Evolutionary conservation across 2,329 filamentous ascomycete genomes (phyloP).

Genomic region (Botryotinia calthae): DNA sequence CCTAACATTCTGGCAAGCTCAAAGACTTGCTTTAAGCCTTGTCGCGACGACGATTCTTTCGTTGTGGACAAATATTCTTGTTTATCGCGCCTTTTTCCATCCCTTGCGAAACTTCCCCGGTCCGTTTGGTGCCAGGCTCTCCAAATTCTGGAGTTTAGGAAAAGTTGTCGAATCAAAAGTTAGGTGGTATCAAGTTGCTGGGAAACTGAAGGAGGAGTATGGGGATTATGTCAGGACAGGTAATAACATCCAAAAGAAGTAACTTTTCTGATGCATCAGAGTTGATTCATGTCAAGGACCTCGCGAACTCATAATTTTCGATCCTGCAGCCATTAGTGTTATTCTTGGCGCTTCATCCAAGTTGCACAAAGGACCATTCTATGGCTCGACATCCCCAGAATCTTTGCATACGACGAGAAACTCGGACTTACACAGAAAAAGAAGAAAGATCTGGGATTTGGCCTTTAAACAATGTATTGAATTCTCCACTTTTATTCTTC

Average conservation of each 20-base stretch:
- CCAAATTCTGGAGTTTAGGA: conserved; percentile 29
- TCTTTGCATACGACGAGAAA: conserved; percentile 30
- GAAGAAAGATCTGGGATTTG: conserved; percentile 31
- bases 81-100: conserved; percentile 51
- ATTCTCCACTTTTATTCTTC: not conserved
- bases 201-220: conserved; percentile 28
- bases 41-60: not conserved
- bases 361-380: conserved; percentile 30
- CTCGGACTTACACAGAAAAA: conserved; percentile 25
- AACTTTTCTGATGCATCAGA: not conserved
- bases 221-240: conserved; percentile 31
- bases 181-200: conserved; percentile 22
- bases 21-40: not conserved
- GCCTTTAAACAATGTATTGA: not conserved
- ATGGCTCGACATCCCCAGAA: conserved; percentile 26
- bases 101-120: conserved; percentile 36
- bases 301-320: conserved; percentile 26
- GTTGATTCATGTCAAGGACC: conserved; percentile 21
- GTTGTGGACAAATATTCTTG: conserved; percentile 44
- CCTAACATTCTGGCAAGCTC: not conserved
- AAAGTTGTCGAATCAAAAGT: conserved; percentile 16
- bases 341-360: conserved; percentile 27
- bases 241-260: not conserved
- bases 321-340: conserved; percentile 27
- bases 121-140: conserved; percentile 29